phyloP scores from a whole-genome alignment of 2,329 filamentous ascomycete genomes.

The Botrytis byssoidea region DNA sequence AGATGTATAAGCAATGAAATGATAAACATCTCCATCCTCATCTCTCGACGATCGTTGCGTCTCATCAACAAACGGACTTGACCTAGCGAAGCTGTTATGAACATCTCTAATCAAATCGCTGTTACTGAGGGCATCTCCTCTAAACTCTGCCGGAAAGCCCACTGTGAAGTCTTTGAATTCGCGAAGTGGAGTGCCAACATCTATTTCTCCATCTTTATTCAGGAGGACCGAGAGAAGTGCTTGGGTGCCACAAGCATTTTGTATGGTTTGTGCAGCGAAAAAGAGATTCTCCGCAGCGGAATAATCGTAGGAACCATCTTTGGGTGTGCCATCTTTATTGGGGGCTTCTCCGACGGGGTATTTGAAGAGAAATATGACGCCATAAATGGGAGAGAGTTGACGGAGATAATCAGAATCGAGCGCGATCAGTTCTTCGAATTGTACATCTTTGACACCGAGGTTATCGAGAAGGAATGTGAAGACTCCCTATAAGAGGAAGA shows the following conservation, averaged over 20 bases:
- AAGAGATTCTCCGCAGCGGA: slow-evolving; percentile 75
- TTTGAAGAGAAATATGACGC: slow-evolving; percentile 99
- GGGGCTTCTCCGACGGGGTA: slow-evolving; percentile 71
- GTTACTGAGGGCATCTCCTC: slow-evolving; percentile 70
- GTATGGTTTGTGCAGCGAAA: slow-evolving; percentile 96
- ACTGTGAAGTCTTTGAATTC: slow-evolving; percentile 72
- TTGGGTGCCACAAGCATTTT: slow-evolving; percentile 97
- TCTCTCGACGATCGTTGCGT: slow-evolving; percentile 67
- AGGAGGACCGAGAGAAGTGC: slow-evolving; percentile 87
- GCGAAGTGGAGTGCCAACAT: slow-evolving; percentile 59
- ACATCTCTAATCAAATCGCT: slow-evolving; percentile 58
- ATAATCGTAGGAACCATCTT: slow-evolving; percentile 80
- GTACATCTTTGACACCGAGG: slow-evolving; percentile 87
- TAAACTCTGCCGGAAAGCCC: slow-evolving; percentile 64
- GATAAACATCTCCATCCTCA: slow-evolving; percentile 83
- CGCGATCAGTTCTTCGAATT: slow-evolving; percentile 93
- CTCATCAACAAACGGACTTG: slow-evolving; percentile 90
- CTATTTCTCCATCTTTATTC: slow-evolving; percentile 68
- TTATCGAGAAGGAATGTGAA: slow-evolving; percentile 95
- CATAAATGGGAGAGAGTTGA: slow-evolving; percentile 76
- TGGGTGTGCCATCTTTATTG: slow-evolving; percentile 56
- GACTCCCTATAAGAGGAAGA: slow-evolving; percentile 61
- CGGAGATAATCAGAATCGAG: slow-evolving; percentile 75
- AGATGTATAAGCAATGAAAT: slow-evolving; percentile 93
- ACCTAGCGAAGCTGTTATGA: slow-evolving; percentile 72